Percentiles rank a stretch among this genome's conserved stretches.
phyloP scores from a whole-genome alignment of 108 stramenopile genomes.

The Discostella pseudostelligera region DNA sequence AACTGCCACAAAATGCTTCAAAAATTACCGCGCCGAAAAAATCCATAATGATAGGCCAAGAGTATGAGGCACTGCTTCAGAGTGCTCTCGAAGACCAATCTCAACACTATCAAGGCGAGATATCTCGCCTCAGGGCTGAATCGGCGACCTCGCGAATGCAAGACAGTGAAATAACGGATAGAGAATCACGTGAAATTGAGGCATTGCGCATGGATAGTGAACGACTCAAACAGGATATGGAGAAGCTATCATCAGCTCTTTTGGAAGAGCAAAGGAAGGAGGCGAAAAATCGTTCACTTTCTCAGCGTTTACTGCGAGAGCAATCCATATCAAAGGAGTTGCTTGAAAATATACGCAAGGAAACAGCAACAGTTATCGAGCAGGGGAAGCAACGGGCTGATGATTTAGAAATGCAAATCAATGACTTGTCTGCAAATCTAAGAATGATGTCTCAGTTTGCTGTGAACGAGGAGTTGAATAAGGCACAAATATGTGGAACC shows the following conservation, averaged over 20 bases:
- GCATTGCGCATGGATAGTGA: conserved; percentile 56
- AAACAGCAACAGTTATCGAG: conserved; percentile 47
- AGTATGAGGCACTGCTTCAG: conserved; percentile 84
- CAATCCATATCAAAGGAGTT: conserved; percentile 71
- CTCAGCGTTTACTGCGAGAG: conserved; percentile 66
- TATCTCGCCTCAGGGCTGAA: conserved; percentile 61
- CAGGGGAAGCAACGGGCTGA: conserved; percentile 56
- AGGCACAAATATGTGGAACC: conserved; percentile 80
- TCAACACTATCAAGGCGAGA: conserved; percentile 83
- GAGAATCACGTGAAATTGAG: conserved; percentile 53
- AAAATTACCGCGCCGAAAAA: conserved; percentile 60
- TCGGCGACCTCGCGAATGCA: conserved; percentile 59
- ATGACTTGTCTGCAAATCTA: conserved; percentile 78
- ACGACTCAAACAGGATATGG: conserved; percentile 48
- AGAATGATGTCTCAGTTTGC: conserved; percentile 70
- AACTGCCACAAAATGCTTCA: neutral
- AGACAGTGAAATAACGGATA: conserved; percentile 41
- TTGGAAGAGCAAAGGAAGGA: conserved; percentile 73
- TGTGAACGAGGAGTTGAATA: conserved; percentile 58
- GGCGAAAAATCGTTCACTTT: conserved; percentile 54
- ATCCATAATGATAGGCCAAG: conserved; percentile 79
- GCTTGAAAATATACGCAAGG: conserved; percentile 68
- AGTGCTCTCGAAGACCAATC: conserved; percentile 91
- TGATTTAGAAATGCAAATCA: conserved; percentile 80
- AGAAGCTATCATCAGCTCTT: conserved; percentile 44